These are phyloP conservation scores for Telfairia occidentalis DNA, from an alignment of 331 rosid genomes.

Conservation along the genomic window DNA sequence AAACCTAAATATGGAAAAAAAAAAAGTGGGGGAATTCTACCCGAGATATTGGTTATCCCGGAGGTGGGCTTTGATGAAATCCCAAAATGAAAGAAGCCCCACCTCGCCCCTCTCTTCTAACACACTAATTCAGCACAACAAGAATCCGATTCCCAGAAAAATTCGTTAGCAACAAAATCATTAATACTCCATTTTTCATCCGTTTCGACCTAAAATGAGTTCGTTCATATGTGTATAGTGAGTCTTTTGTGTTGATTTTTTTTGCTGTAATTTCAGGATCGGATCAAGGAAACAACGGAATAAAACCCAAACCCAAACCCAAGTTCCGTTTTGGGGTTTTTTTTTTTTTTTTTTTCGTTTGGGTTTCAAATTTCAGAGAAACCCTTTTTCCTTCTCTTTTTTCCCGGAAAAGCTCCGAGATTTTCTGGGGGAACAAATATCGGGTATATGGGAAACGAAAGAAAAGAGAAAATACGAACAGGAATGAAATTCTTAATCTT, in stretches of 20 bases:
- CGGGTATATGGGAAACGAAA: not conserved
- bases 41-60: not conserved
- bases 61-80: not conserved
- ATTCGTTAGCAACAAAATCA: not conserved
- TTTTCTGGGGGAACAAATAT: not conserved
- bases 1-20: constrained; percentile 12
- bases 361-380: not conserved
- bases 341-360: too few relatives aligned
- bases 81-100: not conserved
- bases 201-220: not conserved
- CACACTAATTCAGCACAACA: not conserved
- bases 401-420: constrained; percentile 6
- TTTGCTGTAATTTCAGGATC: not conserved
- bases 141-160: constrained; percentile 4
- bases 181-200: not conserved
- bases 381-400: not conserved
- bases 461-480: not conserved
- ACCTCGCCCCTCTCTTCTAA: not conserved
- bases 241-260: not conserved
- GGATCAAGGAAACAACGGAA: not conserved
- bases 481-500: not conserved
- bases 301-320: constrained; percentile 7
- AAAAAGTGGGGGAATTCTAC: not conserved
- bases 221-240: not conserved
- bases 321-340: not conserved